Conservation (phyloP, 371 early-diverging fungal species). For the Actinomortierella ambigua region DNA sequence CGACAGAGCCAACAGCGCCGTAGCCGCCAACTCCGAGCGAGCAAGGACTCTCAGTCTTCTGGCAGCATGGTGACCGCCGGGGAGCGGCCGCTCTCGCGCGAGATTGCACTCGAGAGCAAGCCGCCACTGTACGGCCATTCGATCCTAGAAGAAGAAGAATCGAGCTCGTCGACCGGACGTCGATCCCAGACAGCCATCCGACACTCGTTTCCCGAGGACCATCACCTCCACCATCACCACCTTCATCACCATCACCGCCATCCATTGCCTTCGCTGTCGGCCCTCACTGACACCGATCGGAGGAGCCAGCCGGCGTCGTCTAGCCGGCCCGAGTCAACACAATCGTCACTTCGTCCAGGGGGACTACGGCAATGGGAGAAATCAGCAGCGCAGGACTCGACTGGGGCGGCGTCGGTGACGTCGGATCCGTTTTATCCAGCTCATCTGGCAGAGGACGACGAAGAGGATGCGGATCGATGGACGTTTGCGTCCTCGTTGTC, state of each 20-base stretch:
- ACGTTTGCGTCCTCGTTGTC: constrained; percentile 47
- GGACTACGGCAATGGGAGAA: too few relatives aligned
- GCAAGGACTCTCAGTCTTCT: constrained; percentile 12
- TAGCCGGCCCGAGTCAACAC: constrained; percentile 7
- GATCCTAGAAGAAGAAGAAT: constrained; percentile 17
- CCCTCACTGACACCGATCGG: constrained; percentile 9
- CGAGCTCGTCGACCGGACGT: constrained; percentile 32
- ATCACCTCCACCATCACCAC: constrained; percentile 8
- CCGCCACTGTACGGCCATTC: constrained; percentile 23
- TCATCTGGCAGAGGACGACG: constrained; percentile 39
- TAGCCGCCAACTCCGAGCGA: constrained; percentile 7
- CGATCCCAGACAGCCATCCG: constrained; percentile 14
- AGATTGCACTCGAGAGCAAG: constrained; percentile 30
- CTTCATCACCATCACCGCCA: constrained; percentile 11
- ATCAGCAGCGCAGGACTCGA: too few relatives aligned
- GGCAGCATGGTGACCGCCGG: constrained; percentile 26
- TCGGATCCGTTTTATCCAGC: constrained; percentile 38
- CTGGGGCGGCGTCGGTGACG: too few relatives aligned
- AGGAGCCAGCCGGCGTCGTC: neutral
- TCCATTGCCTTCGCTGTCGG: constrained; percentile 23
- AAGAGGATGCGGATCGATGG: constrained; percentile 48
- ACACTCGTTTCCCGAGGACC: constrained; percentile 4
- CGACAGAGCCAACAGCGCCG: too few relatives aligned
- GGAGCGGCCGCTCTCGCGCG: constrained; percentile 25
- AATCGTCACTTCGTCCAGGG: neutral